Evolutionary conservation across 2,329 filamentous ascomycete genomes (phyloP).

Genomic region (Didymellaceae sp.): DNA sequence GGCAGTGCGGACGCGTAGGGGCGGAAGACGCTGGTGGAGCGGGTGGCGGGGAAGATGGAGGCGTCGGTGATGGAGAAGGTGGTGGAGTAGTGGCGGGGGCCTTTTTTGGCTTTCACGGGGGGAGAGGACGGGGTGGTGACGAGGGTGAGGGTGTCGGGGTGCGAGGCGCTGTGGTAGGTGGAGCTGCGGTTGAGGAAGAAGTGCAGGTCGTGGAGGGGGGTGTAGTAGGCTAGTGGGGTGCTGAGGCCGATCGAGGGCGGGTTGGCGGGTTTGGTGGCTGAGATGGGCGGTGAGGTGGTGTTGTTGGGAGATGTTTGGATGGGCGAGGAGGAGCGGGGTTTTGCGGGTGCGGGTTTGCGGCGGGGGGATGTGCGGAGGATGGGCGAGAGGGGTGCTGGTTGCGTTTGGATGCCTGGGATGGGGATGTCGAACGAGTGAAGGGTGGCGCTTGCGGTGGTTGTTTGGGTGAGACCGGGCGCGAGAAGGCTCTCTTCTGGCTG

Average conservation of each 20-base stretch:
- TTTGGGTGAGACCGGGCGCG: slow-evolving; percentile 50
- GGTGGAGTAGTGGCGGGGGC: slow-evolving; percentile 54
- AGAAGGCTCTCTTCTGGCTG: slow-evolving; percentile 34
- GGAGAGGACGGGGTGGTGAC: slow-evolving; percentile 44
- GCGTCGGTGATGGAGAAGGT: slow-evolving; percentile 51
- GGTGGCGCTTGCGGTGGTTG: slow-evolving; percentile 23
- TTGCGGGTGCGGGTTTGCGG: slow-evolving; percentile 15
- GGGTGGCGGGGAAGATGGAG: slow-evolving; percentile 32
- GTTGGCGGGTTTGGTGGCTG: neutral
- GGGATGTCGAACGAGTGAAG: slow-evolving; percentile 31
- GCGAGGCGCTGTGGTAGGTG: slow-evolving; percentile 39
- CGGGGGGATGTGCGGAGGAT: slow-evolving; percentile 12
- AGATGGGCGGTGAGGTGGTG: slow-evolving; percentile 16
- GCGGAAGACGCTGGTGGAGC: slow-evolving; percentile 52
- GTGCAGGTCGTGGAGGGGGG: slow-evolving; percentile 49
- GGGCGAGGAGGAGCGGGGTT: slow-evolving; percentile 19
- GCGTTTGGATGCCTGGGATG: slow-evolving; percentile 14
- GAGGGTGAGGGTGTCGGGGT: slow-evolving; percentile 55
- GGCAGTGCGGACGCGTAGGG: slow-evolving; percentile 53
- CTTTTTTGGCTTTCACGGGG: slow-evolving; percentile 48
- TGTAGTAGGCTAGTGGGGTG: slow-evolving; percentile 55
- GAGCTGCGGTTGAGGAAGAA: slow-evolving; percentile 50
- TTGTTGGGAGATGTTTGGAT: slow-evolving; percentile 3
- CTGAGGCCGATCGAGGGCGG: slow-evolving; percentile 46
- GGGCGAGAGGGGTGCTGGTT: slow-evolving; percentile 6